Conservation (phyloP, 345 rosid species). For the Eucalyptus erythrocorys region DNA sequence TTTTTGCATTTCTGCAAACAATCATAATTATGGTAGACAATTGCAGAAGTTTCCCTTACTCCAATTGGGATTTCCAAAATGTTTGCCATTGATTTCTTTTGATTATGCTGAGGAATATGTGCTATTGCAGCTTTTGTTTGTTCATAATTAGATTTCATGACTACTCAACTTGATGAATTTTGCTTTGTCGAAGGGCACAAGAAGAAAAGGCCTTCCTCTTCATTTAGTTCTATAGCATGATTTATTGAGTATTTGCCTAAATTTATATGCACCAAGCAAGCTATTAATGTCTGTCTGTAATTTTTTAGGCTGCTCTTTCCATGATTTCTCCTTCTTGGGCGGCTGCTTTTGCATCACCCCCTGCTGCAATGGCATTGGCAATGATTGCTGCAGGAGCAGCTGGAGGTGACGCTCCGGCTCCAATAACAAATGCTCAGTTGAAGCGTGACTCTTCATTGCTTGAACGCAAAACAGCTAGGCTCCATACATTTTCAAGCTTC, state of each 20-base stretch:
- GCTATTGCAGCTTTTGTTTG: neutral
- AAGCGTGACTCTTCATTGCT: constrained; percentile 80
- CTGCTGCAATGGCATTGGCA: constrained; percentile 99
- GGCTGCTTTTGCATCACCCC: constrained; percentile 99
- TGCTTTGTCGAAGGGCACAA: neutral
- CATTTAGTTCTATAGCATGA: neutral
- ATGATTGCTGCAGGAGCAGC: constrained; percentile 99
- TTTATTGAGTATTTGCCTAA: neutral
- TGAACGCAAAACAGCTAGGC: constrained; percentile 65
- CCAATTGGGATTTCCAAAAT: neutral
- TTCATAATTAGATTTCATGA: neutral
- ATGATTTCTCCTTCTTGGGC: constrained; percentile 98
- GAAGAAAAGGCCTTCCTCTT: neutral
- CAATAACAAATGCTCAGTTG: constrained; percentile 46
- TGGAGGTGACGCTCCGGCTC: constrained; percentile 73
- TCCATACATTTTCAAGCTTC: constrained; percentile 89
- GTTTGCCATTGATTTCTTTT: neutral
- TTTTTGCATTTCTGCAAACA: neutral
- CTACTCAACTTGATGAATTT: neutral
- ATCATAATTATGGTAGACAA: neutral
- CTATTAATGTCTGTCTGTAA: neutral
- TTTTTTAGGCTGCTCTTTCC: constrained; percentile 76
- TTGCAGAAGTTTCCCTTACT: neutral
- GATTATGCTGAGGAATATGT: neutral
- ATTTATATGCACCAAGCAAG: neutral